These are phyloP conservation scores for Barnettozyma siamensis DNA, from an alignment of 805 yeast species.

Conservation along the genomic window DNA sequence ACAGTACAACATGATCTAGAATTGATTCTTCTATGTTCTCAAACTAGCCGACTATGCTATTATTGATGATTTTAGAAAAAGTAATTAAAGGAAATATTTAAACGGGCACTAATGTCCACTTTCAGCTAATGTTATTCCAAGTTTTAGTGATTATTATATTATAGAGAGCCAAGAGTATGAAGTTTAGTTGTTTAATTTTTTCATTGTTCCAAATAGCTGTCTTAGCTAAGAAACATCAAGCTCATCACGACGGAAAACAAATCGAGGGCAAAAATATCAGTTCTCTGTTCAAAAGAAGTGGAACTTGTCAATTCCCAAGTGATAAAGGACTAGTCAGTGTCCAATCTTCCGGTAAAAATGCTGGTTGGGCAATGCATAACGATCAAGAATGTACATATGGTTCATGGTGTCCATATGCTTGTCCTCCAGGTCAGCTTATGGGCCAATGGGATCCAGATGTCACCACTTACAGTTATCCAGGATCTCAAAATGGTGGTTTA, in stretches of 20 bases:
- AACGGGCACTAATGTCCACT: no score
- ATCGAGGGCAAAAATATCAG: conserved; percentile 25
- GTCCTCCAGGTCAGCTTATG: conserved; percentile 82
- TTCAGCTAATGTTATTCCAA: no score
- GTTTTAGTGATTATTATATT: no score
- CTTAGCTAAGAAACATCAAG: conserved; percentile 13
- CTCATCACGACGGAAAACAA: conserved; percentile 20
- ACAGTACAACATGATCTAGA: neutral
- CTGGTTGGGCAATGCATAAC: conserved; percentile 83
- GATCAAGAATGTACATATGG: conserved; percentile 72
- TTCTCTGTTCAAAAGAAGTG: conserved; percentile 28
- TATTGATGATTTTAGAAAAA: no score
- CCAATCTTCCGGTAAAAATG: conserved; percentile 50
- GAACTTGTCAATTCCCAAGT: conserved; percentile 63
- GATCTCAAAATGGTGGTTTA: conserved; percentile 78
- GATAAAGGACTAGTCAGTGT: conserved; percentile 65
- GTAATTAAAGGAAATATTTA: neutral
- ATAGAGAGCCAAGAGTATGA: no score
- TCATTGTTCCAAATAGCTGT: neutral
- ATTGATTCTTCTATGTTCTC: no score
- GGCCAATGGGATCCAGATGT: conserved; percentile 83
- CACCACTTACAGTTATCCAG: conserved; percentile 70
- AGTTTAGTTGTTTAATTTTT: neutral
- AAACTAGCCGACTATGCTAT: no score
- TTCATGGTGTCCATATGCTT: conserved; percentile 86